These are phyloP conservation scores for Thelephora terrestris DNA, from an alignment of 1,284 basidiomycete genomes.

Conservation along the genomic window DNA sequence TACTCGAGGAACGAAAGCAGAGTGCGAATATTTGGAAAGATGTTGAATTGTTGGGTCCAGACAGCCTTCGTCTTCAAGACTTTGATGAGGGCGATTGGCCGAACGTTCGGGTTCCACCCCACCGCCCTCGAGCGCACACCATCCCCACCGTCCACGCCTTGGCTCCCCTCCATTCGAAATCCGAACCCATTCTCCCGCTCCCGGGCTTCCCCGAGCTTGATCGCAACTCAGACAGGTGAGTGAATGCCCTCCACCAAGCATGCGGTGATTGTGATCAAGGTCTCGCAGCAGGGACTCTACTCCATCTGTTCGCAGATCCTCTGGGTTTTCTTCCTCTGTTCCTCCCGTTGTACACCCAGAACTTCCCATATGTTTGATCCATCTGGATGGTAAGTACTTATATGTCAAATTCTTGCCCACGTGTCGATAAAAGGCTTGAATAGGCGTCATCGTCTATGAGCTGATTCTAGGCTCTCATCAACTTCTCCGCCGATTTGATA, in stretches of 20 bases:
- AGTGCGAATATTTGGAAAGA: conserved; percentile 33
- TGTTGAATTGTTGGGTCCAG: conserved; percentile 38
- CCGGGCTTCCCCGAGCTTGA: too few relatives aligned
- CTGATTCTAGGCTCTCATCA: conserved; percentile 42
- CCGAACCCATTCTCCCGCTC: too few relatives aligned
- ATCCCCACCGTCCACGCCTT: neutral
- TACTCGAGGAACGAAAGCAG: conserved; percentile 9
- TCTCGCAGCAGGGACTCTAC: too few relatives aligned
- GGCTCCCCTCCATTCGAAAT: neutral
- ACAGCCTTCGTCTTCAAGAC: conserved; percentile 34
- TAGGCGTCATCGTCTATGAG: conserved; percentile 64
- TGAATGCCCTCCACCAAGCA: too few relatives aligned
- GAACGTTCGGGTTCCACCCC: conserved; percentile 6
- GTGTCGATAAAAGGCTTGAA: neutral
- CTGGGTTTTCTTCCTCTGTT: neutral
- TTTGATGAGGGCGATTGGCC: conserved; percentile 33
- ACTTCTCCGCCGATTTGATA: conserved; percentile 59
- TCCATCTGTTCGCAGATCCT: too few relatives aligned
- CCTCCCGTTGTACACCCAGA: conserved; percentile 45
- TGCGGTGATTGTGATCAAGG: too few relatives aligned
- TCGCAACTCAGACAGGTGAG: too few relatives aligned
- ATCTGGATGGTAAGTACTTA: conserved; percentile 48
- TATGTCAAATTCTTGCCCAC: neutral
- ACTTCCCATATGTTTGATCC: conserved; percentile 50
- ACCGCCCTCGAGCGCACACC: neutral